Evolutionary conservation across 2,329 filamentous ascomycete genomes (phyloP), one percentile per base, ranked within the genome.

Genomic region (Colletotrichum neosansevieriae): DNA sequence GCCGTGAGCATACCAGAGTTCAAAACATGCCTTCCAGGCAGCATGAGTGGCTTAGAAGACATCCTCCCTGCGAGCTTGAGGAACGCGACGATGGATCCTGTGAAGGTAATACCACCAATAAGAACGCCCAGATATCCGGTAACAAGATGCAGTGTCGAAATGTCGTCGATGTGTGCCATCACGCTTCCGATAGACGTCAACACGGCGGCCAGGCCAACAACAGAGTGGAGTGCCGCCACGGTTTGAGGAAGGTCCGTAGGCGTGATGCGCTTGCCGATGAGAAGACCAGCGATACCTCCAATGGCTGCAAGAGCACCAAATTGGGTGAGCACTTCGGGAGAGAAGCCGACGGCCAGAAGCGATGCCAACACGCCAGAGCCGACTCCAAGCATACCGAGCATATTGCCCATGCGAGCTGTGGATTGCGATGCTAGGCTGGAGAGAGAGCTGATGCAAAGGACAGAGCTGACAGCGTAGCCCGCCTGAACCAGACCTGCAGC

Each of bases 201-300:
- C 0, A 97, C 94, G 10, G 94, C 94, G 11, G 94, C 94, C 1
- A 97, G 85, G 77, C 94, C 94, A 36, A 97, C 94, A 7, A 97
- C 94, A 0, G 93, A 97, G 79, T 97, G 94, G 34, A 97, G 83
- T 0, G 94, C 94, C 19, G 94, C 94, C 2, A 97, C 94, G 0
- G 93, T 97, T 77, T 97, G 94, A 0, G 94, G 94, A 2, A 97
- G 87, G 62, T 94, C 92, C 0, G 94, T 97, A 0, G 94, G 92
- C 0, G 93, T 97, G 72, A 97, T 97, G 12, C 93, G 88, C 73
- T 93, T 91, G 49, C 94, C 94, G 71, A 97, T 95, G 24, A 94
- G 76, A 57, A 93, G 86, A 36, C 92, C 90, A 72, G 88, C 82
- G 34, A 95, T 76, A 60, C 89, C 86, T 65, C 94, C 94, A 10